Evolutionary conservation across 2,329 filamentous ascomycete genomes (phyloP).

Genomic region (Rutstroemia sp.): DNA sequence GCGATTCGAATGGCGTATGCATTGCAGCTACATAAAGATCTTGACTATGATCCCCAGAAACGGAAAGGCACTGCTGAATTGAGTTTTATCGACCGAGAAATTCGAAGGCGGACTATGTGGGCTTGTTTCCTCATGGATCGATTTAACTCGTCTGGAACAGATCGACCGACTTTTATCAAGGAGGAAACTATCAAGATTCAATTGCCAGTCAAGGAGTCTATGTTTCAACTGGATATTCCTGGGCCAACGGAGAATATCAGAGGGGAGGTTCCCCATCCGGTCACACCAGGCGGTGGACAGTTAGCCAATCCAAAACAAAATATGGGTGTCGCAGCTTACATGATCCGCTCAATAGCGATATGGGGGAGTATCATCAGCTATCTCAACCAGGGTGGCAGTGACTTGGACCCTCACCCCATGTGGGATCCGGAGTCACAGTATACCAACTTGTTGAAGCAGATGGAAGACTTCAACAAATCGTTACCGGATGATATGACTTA

Average conservation of each 20-base stretch:
- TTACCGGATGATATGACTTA: slow-evolving; percentile 70
- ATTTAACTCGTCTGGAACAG: slow-evolving; percentile 92
- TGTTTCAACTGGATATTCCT: slow-evolving; percentile 86
- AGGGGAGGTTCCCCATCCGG: slow-evolving; percentile 58
- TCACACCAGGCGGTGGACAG: slow-evolving; percentile 55
- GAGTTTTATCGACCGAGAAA: slow-evolving; percentile 89
- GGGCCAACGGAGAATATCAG: slow-evolving; percentile 78
- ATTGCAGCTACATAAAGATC: slow-evolving; percentile 83
- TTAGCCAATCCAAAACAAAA: slow-evolving; percentile 65
- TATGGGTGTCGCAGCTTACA: slow-evolving; percentile 91
- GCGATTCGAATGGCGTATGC: slow-evolving; percentile 97
- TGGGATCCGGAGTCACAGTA: slow-evolving; percentile 81
- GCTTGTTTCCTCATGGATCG: slow-evolving; percentile 96
- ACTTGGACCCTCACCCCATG: slow-evolving; percentile 67
- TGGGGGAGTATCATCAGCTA: slow-evolving; percentile 91
- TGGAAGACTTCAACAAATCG: slow-evolving; percentile 59
- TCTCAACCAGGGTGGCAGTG: slow-evolving; percentile 81
- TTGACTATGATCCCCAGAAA: slow-evolving; percentile 72
- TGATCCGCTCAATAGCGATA: slow-evolving; percentile 74
- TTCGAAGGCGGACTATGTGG: slow-evolving; percentile 93
- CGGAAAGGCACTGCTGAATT: slow-evolving; percentile 53
- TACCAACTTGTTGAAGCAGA: slow-evolving; percentile 59
- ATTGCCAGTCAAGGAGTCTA: slow-evolving; percentile 80
- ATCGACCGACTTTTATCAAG: slow-evolving; percentile 83
- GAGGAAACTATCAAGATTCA: slow-evolving; percentile 87